These are phyloP conservation scores for Pseudonitzschia delicatissima DNA, from an alignment of 108 stramenopile species.

Conservation along the genomic window DNA sequence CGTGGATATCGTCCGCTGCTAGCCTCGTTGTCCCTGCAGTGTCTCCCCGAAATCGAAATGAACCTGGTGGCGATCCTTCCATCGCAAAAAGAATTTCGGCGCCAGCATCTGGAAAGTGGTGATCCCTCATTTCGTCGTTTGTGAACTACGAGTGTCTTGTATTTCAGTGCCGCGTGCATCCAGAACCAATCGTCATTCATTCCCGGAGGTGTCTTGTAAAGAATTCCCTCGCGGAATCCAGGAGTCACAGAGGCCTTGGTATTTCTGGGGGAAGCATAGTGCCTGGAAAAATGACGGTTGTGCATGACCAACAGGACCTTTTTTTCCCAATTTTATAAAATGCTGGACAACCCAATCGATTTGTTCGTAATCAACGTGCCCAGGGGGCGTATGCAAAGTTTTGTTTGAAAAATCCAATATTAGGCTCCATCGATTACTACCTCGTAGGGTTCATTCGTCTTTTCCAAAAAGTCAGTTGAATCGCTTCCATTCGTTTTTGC, in stretches of 20 bases:
- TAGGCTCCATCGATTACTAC: conserved; percentile 97
- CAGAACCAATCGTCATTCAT: conserved; percentile 99
- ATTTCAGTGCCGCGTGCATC: conserved; percentile 88
- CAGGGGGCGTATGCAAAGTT: conserved; percentile 80
- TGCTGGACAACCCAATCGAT: conserved; percentile 85
- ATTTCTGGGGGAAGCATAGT: conserved; percentile 51
- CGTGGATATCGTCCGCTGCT: conserved; percentile 9
- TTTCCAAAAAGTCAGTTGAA: conserved; percentile 37
- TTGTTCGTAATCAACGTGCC: conserved; percentile 90
- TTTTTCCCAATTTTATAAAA: conserved; percentile 42
- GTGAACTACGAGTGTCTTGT: conserved; percentile 79
- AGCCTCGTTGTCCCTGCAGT: not conserved
- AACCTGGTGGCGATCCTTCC: conserved; percentile 96
- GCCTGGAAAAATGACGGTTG: conserved; percentile 66
- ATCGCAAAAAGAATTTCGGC: conserved; percentile 83
- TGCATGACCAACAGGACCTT: conserved; percentile 76
- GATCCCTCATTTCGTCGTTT: conserved; percentile 99
- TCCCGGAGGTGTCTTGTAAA: conserved; percentile 69
- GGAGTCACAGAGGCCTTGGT: conserved; percentile 47
- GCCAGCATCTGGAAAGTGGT: conserved; percentile 96
- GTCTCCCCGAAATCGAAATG: conserved; percentile 71
- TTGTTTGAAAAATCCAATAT: conserved; percentile 93
- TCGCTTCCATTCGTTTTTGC: conserved; percentile 31
- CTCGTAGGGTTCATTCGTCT: conserved; percentile 19
- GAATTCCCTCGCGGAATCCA: conserved; percentile 38